phyloP scores from a whole-genome alignment of 2,329 filamentous ascomycete genomes.

The Tolypocladium tundrense region DNA sequence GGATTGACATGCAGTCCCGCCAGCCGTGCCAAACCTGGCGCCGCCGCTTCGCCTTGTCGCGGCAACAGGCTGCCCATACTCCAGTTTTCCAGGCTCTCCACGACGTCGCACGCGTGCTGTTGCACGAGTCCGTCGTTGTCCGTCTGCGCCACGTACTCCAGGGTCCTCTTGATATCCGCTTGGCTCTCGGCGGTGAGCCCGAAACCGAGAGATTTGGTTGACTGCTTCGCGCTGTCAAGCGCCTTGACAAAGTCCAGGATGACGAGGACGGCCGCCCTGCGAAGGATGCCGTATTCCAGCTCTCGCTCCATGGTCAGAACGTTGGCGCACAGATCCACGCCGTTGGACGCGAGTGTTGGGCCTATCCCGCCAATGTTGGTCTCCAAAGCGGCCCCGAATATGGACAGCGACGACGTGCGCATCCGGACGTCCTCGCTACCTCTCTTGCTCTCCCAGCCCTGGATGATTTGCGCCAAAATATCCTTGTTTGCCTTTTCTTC shows the following conservation, averaged over 20 bases:
- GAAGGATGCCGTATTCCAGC: constrained; percentile 51
- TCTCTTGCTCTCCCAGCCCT: constrained; percentile 56
- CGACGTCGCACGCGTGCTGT: constrained; percentile 55
- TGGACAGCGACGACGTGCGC: constrained; percentile 57
- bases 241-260: constrained; percentile 52
- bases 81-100: constrained; percentile 57
- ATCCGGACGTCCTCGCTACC: constrained; percentile 62
- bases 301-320: constrained; percentile 53
- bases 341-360: constrained; percentile 38
- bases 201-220: constrained; percentile 36
- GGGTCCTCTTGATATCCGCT: constrained; percentile 49
- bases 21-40: constrained; percentile 18
- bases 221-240: constrained; percentile 41
- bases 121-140: constrained; percentile 60
- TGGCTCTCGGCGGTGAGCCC: constrained; percentile 44
- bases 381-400: constrained; percentile 51
- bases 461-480: constrained; percentile 47
- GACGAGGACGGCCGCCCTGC: constrained; percentile 55
- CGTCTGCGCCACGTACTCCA: constrained; percentile 53
- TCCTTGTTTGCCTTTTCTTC: constrained; percentile 36
- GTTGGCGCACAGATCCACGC: constrained; percentile 52
- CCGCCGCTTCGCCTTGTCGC: constrained; percentile 12
- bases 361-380: constrained; percentile 48
- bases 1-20: constrained; percentile 28
- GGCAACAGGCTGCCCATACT: constrained; percentile 41